Evolutionary conservation across 148 eudicot genomes (phyloP).

Genomic region (Rhododendron ovatum): DNA sequence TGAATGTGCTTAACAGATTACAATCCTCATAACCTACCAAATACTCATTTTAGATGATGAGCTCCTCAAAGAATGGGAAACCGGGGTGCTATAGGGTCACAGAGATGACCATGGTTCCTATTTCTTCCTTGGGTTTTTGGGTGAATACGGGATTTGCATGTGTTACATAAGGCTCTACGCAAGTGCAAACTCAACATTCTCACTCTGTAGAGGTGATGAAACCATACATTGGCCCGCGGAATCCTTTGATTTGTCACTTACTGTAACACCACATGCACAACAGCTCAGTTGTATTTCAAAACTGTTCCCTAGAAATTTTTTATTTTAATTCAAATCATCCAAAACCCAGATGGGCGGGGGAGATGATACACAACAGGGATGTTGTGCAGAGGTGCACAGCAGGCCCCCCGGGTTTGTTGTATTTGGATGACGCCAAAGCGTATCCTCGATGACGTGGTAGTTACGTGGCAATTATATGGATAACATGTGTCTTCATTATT

Average conservation of each 20-base stretch:
- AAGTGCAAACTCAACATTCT: conserved; percentile 30
- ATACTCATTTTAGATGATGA: conserved; percentile 15
- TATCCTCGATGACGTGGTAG: no score
- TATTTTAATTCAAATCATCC: no score
- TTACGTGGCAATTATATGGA: no score
- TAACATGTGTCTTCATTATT: no score
- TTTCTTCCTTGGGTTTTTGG: conserved; percentile 42
- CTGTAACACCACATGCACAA: background rate
- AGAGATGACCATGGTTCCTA: conserved; percentile 46
- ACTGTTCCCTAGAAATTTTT: no score
- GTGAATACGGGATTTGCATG: conserved; percentile 34
- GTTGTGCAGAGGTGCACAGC: no score
- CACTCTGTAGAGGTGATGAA: conserved; percentile 36
- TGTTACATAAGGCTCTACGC: conserved; percentile 25
- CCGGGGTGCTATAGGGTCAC: conserved; percentile 28
- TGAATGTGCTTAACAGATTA: conserved; percentile 59
- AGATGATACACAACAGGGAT: no score
- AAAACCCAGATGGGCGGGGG: no score
- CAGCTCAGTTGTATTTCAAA: background rate
- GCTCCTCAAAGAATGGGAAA: conserved; percentile 51
- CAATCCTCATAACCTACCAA: conserved; percentile 41
- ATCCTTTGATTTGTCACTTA: background rate
- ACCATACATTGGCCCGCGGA: conserved; percentile 18
- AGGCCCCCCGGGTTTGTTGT: no score
- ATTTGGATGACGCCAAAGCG: no score